phyloP scores from a whole-genome alignment of 2,329 filamentous ascomycete genomes.

The Zarea fungicola region DNA sequence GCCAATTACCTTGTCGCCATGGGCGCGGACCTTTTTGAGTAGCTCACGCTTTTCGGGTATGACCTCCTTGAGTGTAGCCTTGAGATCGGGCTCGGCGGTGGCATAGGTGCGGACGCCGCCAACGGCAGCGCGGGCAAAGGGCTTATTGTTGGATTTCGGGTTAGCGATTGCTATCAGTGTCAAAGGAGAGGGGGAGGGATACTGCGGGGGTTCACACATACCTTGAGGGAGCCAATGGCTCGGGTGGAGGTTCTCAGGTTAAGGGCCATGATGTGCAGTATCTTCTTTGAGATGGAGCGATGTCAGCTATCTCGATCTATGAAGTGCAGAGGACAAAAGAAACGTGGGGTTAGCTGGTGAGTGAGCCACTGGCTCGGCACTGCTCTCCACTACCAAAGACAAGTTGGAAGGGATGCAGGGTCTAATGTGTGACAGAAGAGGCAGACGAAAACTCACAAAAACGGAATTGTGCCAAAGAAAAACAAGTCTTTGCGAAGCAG shows the following conservation, averaged over 20 bases:
- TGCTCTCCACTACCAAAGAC: too few species aligned
- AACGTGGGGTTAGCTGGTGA: conserved; percentile 10
- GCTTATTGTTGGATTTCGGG: conserved; percentile 20
- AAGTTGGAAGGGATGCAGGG: too few species aligned
- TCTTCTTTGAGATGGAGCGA: neutral
- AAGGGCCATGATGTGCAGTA: conserved; percentile 51
- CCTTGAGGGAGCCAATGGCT: conserved; percentile 60
- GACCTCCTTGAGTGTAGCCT: conserved; percentile 72
- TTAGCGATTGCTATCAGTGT: neutral
- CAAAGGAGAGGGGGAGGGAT: neutral
- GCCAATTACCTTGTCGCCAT: conserved; percentile 76
- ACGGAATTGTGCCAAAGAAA: neutral
- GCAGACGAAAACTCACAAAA: neutral
- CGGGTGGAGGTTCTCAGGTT: conserved; percentile 56
- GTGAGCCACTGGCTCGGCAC: neutral
- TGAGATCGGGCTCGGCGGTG: conserved; percentile 81
- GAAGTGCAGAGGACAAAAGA: neutral
- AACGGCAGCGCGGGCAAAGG: conserved; percentile 26
- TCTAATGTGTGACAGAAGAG: neutral
- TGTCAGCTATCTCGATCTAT: conserved; percentile 9
- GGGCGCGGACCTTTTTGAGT: conserved; percentile 86
- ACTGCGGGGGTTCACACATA: conserved; percentile 32
- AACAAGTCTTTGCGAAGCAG: neutral
- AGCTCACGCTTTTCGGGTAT: conserved; percentile 93
- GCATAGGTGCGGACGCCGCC: conserved; percentile 55